These are phyloP conservation scores for Didymella exigua DNA, from an alignment of 2,329 filamentous ascomycete species.

Conservation along the genomic window DNA sequence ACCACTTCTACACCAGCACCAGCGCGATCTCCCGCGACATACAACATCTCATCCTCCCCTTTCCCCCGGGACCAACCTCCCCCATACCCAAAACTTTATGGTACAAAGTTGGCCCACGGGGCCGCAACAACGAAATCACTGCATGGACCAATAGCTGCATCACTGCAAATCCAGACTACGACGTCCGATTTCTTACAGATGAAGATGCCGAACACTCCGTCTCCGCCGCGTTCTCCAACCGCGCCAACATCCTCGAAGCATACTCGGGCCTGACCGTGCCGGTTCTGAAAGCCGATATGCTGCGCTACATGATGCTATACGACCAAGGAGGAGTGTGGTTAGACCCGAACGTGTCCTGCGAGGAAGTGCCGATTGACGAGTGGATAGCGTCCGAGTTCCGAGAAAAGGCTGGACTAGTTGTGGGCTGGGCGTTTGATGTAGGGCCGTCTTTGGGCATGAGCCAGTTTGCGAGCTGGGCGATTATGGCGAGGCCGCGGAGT, in stretches of 20 bases:
- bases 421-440: not conserved
- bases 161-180: too few species aligned
- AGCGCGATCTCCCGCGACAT: not conserved
- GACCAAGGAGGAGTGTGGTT: not conserved
- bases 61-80: too few species aligned
- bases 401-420: not conserved
- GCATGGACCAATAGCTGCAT: too few species aligned
- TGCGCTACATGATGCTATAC: not conserved
- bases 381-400: not conserved
- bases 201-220: not conserved
- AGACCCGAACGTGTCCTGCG: not conserved
- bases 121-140: too few species aligned
- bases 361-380: not conserved
- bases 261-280: not conserved
- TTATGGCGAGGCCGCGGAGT: not conserved
- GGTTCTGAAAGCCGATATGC: not conserved
- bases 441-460: not conserved
- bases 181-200: too few species aligned
- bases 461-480: not conserved
- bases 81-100: too few species aligned
- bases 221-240: not conserved
- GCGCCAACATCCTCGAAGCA: not conserved
- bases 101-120: too few species aligned
- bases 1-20: not conserved
- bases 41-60: too few species aligned